These are phyloP conservation scores for Tricladium varicosporioides DNA, from an alignment of 2,329 filamentous ascomycete species.

Conservation along the genomic window DNA sequence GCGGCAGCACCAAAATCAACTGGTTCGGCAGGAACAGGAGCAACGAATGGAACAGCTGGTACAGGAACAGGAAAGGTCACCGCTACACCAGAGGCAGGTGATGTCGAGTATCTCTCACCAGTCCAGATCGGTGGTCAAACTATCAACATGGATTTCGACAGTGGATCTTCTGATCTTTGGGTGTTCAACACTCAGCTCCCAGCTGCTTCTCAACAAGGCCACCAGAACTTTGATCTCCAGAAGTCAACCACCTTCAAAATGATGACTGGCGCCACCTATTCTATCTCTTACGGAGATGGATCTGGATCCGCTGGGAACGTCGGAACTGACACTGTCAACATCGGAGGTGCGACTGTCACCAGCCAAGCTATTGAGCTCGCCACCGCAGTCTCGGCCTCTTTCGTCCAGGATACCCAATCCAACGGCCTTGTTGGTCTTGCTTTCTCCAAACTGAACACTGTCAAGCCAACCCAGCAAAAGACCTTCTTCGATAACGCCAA, in stretches of 20 bases:
- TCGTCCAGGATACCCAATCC: conserved; percentile 35
- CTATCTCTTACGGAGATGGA: conserved; percentile 39
- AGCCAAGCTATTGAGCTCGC: conserved; percentile 36
- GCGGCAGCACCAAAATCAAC: conserved; percentile 6
- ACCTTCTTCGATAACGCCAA: conserved; percentile 37
- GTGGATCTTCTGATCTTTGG: conserved; percentile 37
- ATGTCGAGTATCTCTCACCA: conserved; percentile 30
- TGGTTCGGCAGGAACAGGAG: conserved; percentile 10
- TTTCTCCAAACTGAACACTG: conserved; percentile 36
- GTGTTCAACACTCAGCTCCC: conserved; percentile 36
- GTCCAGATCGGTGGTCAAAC: conserved; percentile 33
- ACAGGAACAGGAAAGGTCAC: conserved; percentile 55
- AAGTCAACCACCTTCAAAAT: conserved; percentile 32
- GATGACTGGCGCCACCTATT: conserved; percentile 32
- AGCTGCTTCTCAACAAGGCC: conserved; percentile 28
- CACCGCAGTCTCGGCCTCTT: conserved; percentile 33
- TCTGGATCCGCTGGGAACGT: conserved; percentile 37
- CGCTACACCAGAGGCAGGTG: conserved; percentile 56
- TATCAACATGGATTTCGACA: conserved; percentile 35
- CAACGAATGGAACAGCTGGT: conserved; percentile 28
- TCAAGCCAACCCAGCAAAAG: conserved; percentile 34
- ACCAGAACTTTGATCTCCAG: conserved; percentile 31
- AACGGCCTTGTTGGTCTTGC: conserved; percentile 66
- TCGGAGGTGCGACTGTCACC: conserved; percentile 35
- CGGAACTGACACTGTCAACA: conserved; percentile 36